phyloP scores from a whole-genome alignment of 352 stramenopile genomes.

The Phytophthora capsici region DNA sequence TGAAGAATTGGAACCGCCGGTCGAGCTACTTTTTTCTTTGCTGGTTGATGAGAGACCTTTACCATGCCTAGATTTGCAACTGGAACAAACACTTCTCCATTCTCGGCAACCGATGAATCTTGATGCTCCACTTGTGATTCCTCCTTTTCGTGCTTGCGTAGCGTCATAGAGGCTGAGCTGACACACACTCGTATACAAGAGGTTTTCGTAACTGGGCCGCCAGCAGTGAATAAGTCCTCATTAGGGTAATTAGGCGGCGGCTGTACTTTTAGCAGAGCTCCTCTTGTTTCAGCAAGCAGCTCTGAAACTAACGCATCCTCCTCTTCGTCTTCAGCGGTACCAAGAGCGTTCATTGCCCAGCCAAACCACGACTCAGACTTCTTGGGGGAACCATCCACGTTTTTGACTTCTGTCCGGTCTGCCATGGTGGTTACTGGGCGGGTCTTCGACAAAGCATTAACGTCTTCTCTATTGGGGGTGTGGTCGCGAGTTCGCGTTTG shows the following conservation, averaged over 20 bases:
- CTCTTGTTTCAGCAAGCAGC: conserved; percentile 71
- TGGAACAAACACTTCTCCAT: conserved; percentile 66
- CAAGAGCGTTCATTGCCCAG: conserved; percentile 74
- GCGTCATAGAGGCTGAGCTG: conserved; percentile 60
- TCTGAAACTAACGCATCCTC: conserved; percentile 76
- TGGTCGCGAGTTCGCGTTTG: conserved; percentile 1
- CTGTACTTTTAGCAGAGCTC: conserved; percentile 46
- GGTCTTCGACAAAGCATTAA: background rate
- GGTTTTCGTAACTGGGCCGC: conserved; percentile 33
- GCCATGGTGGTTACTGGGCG: background rate
- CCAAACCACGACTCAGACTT: conserved; percentile 61
- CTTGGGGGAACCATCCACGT: conserved; percentile 7
- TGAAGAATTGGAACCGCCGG: conserved; percentile 65
- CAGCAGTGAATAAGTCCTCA: conserved; percentile 11
- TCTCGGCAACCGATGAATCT: conserved; percentile 24
- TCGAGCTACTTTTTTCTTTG: conserved; percentile 56
- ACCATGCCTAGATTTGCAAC: conserved; percentile 87
- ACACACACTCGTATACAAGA: conserved; percentile 68
- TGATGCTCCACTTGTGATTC: conserved; percentile 16
- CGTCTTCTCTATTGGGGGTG: background rate
- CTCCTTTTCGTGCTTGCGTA: conserved; percentile 60
- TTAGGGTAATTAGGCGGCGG: conserved; percentile 20
- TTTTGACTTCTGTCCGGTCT: background rate
- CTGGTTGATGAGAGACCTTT: conserved; percentile 53
- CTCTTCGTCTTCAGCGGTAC: conserved; percentile 53